Conservation (phyloP, 495 filamentous ascomycete genomes). For the Neurospora terricola region DNA sequence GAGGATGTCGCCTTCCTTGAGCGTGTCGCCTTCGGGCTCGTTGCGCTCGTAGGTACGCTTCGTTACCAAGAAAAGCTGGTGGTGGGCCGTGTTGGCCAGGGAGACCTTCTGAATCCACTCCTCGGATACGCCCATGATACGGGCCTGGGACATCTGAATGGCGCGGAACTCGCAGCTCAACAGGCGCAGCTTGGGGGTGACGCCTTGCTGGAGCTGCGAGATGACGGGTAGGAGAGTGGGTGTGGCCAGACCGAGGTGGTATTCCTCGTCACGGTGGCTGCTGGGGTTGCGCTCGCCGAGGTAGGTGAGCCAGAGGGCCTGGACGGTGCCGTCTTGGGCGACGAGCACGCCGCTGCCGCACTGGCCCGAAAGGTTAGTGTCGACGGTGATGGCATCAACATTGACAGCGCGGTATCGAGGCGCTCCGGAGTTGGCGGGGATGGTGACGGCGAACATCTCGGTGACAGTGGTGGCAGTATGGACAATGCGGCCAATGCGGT, state of each 20-base stretch:
- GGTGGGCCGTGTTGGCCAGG: constrained; percentile 72
- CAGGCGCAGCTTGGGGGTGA: constrained; percentile 72
- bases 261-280: constrained; percentile 85
- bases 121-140: constrained; percentile 94
- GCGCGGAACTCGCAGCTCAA: constrained; percentile 89
- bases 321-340: constrained; percentile 79
- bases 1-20: constrained; percentile 89
- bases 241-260: constrained; percentile 87
- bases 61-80: constrained; percentile 97
- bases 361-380: constrained; percentile 80
- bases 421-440: constrained; percentile 81
- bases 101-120: constrained; percentile 90
- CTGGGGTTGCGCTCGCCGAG: constrained; percentile 75
- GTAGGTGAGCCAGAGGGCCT: constrained; percentile 93
- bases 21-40: constrained; percentile 48
- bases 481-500: constrained; percentile 86
- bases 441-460: constrained; percentile 94
- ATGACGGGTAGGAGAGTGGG: constrained; percentile 80
- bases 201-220: constrained; percentile 69
- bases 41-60: constrained; percentile 61
- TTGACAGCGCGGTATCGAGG: constrained; percentile 96
- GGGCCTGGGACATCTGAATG: constrained; percentile 94
- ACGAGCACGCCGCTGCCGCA: constrained; percentile 94
- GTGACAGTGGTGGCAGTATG: constrained; percentile 92
- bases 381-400: constrained; percentile 93